Base-by-base conservation (phyloP, 257 asterid species). In the Agastache rugosa region DNA sequence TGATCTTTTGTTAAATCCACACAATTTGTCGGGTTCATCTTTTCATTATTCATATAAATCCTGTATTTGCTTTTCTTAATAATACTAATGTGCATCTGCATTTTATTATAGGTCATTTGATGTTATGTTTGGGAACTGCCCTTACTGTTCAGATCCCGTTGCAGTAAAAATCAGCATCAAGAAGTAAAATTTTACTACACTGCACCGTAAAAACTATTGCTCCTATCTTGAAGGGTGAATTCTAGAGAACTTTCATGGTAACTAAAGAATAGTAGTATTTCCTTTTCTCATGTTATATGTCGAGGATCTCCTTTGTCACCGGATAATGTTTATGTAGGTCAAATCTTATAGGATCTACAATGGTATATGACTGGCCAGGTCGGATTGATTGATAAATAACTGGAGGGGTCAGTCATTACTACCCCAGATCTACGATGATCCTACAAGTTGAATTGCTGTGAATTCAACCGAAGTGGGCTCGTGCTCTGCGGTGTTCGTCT, bases 101-200 rank as follows among this genome's bases (percentile, higher is more conserved):
- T 76, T 78, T 61, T 63, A 3, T 61, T 80, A 47, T 64, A 87
- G 92, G 85, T 89, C 92, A 59, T 87, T 87, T 27, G 90, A 84
- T 78, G 89, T 85, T 74, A 80, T 88, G 60, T 88, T 86, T 27
- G 94, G 94, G 20, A 86, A 80, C 80, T 88, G 94, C 77, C 94
- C 94, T 51, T 88, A 86, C 83, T 89, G 92, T 75, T 89, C 92
- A 55, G 92, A 87, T 73, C 91, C 96, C 14, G 73, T 89, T 60
- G 91, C 92, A 71, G 83, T 89, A 85, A 85, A 87, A 83, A 79
- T 81, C 68, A 76, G 87, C 79, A 42, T 73, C 50, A 83, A 69
- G 66, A 80, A 74, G 76, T 85, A 78, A 77, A 29, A 44, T 48
- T 35, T 55, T 34, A 9, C 44, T 65, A 63, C 69, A 25, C 34